These are phyloP conservation scores for Dicorynia guianensis DNA, from an alignment of 306 rosid species.

Conservation along the genomic window DNA sequence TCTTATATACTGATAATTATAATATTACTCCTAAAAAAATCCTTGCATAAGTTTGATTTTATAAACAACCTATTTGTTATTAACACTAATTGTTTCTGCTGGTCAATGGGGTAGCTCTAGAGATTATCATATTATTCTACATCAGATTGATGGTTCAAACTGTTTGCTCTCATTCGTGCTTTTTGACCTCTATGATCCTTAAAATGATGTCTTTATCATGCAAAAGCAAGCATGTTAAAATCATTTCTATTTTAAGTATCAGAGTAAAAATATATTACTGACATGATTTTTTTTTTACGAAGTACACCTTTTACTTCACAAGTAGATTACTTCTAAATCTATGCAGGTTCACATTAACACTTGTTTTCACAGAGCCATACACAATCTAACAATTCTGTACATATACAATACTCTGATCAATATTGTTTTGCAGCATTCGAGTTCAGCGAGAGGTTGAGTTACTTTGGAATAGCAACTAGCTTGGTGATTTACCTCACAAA, in stretches of 20 bases:
- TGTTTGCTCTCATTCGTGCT: constrained; percentile 7
- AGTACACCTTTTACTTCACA: too few species aligned
- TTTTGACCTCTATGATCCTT: background rate
- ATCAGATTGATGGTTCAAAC: constrained; percentile 29
- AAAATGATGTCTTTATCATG: constrained; percentile 13
- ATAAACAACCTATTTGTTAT: too few species aligned
- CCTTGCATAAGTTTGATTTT: too few species aligned
- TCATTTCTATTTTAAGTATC: background rate
- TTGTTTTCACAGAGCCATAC: too few species aligned
- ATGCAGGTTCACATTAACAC: too few species aligned
- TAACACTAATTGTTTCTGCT: background rate
- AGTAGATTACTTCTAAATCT: too few species aligned
- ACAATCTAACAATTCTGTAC: too few species aligned
- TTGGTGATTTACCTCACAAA: constrained; percentile 81
- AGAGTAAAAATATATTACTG: too few species aligned
- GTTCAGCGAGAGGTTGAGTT: constrained; percentile 90
- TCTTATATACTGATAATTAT: too few species aligned
- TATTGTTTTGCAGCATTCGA: constrained; percentile 72
- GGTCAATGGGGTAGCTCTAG: background rate
- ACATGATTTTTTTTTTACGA: too few species aligned
- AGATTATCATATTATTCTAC: constrained; percentile 2
- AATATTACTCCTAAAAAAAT: too few species aligned
- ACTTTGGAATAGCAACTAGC: constrained; percentile 87
- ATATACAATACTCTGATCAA: too few species aligned
- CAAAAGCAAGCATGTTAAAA: background rate